Evolutionary conservation across 1,139 yeast genomes (phyloP).

Genomic region (Petasospora rhodanensis): DNA sequence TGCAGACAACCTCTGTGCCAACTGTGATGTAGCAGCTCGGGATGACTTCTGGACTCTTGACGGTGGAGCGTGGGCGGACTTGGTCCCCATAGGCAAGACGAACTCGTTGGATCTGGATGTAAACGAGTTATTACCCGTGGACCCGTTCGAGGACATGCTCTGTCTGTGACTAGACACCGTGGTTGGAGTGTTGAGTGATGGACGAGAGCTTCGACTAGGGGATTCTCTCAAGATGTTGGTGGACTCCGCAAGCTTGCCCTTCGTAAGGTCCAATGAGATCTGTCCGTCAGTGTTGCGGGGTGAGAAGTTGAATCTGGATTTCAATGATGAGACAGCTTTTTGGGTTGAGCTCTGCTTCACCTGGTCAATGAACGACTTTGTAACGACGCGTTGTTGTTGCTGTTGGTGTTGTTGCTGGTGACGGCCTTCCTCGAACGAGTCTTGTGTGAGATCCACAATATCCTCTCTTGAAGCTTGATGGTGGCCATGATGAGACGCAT

Average conservation of each 20-base stretch:
- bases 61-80: background rate
- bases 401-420: constrained; percentile 1
- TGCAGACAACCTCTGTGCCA: constrained; percentile 22
- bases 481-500: too few species aligned
- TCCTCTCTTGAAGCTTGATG: background rate
- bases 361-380: constrained; percentile 18
- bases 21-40: constrained; percentile 21
- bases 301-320: constrained; percentile 1
- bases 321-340: constrained; percentile 6
- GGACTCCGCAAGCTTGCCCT: constrained; percentile 21
- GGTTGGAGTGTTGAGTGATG: background rate
- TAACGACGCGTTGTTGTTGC: constrained; percentile 1
- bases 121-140: constrained; percentile 10
- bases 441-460: constrained; percentile 19
- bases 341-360: constrained; percentile 19
- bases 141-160: constrained; percentile 10
- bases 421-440: constrained; percentile 10
- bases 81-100: constrained; percentile 1
- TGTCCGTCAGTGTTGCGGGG: background rate
- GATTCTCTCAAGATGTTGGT: constrained; percentile 18
- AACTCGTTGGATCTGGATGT: constrained; percentile 8
- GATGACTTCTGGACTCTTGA: background rate
- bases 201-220: constrained; percentile 3
- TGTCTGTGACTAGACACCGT: constrained; percentile 2
- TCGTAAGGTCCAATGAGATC: constrained; percentile 13